These are phyloP conservation scores for Zoysia matrella DNA, from an alignment of 202 grass and related monocot species.

Conservation along the genomic window DNA sequence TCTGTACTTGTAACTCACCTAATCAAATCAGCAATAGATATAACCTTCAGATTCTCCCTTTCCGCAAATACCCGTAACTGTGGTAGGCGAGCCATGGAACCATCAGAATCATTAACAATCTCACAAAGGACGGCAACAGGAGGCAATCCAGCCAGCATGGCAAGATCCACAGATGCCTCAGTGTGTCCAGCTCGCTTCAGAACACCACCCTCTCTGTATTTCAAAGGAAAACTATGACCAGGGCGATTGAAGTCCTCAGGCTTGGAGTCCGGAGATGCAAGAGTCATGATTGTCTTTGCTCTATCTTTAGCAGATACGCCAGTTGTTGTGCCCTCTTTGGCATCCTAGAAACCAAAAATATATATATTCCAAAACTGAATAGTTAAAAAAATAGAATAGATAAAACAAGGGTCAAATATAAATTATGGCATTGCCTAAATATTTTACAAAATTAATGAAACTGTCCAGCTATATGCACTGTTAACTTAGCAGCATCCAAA, in stretches of 20 bases:
- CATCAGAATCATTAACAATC: too few species aligned
- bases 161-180: constrained; percentile 51
- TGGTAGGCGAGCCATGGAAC: constrained; percentile 59
- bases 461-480: not conserved
- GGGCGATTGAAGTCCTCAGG: constrained; percentile 81
- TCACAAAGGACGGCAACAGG: too few species aligned
- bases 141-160: too few species aligned
- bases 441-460: constrained; percentile 24
- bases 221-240: constrained; percentile 89
- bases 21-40: constrained; percentile 68
- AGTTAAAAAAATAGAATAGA: not conserved
- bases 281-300: constrained; percentile 69
- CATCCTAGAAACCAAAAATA: constrained; percentile 62
- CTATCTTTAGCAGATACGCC: constrained; percentile 91
- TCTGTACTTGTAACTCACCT: not conserved
- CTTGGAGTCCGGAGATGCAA: constrained; percentile 72
- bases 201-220: constrained; percentile 90
- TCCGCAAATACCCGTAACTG: constrained; percentile 80
- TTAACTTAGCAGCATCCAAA: not conserved
- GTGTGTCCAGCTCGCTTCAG: constrained; percentile 89
- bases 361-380: constrained; percentile 10
- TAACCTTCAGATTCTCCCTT: constrained; percentile 81
- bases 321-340: constrained; percentile 87
- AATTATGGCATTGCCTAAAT: not conserved
- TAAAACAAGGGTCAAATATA: not conserved